phyloP scores from a whole-genome alignment of 345 rosid genomes.

The Aquilaria yunnanensis region DNA sequence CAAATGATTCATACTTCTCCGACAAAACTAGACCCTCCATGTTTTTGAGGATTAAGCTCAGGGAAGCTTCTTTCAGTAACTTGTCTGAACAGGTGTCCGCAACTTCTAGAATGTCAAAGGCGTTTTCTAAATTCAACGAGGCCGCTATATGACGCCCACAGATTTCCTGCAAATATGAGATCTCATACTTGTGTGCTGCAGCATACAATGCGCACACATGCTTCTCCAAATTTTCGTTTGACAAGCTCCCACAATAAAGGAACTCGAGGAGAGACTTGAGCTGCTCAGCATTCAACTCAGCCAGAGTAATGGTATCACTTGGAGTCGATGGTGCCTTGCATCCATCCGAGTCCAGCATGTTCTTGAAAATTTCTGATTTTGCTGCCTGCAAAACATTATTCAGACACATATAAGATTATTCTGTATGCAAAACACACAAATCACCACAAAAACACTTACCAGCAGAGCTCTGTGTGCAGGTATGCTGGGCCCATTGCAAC shows the following conservation, averaged over 20 bases:
- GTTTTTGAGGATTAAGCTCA: background rate
- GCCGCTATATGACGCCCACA: background rate
- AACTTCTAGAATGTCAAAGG: background rate
- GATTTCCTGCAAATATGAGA: too few species aligned
- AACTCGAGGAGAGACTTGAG: constrained; percentile 2
- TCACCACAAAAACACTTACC: constrained; percentile 20
- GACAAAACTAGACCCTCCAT: background rate
- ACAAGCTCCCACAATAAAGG: background rate
- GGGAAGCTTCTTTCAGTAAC: background rate
- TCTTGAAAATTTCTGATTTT: constrained; percentile 53
- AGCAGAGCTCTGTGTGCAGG: constrained; percentile 47
- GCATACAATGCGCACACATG: background rate
- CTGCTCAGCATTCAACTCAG: constrained; percentile 41
- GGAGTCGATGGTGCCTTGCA: constrained; percentile 36
- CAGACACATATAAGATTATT: background rate
- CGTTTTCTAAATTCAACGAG: background rate
- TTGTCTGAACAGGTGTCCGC: background rate
- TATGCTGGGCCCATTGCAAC: constrained; percentile 32
- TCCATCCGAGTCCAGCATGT: constrained; percentile 43
- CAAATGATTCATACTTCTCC: background rate
- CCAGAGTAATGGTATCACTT: constrained; percentile 31
- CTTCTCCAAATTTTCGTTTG: background rate
- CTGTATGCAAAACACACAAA: background rate
- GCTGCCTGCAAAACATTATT: constrained; percentile 28
- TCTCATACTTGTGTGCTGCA: background rate